Base-by-base conservation (phyloP, 2,329 filamentous ascomycete genomes). In the Neofusicoccum laricinum region DNA sequence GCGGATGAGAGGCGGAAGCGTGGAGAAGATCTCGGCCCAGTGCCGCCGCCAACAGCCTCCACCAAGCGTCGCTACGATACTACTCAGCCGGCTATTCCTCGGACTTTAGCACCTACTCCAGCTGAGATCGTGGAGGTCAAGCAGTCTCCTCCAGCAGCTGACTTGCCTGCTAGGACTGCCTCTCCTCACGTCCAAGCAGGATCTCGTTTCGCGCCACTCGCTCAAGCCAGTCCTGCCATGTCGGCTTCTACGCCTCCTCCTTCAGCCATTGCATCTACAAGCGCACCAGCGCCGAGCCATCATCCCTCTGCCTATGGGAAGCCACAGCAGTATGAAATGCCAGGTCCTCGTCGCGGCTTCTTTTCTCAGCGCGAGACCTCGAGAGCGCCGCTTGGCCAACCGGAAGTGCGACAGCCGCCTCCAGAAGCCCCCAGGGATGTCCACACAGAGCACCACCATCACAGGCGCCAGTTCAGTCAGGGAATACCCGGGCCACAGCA, bases 41-140 rank as follows among this genome's bases (percentile, higher is more conserved):
- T 81, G 38, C 81, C 81, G 11, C 78, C 78, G n/a, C 80, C 81
- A 2, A 81, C 80, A 34, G 79, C 80, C 12, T 78, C 80, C 57
- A 68, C 71, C 48, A 82, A 82, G 69, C 75, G 80, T 67, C 79
- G 80, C 53, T 82, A 82, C 65, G 81, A 83, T 63, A 73, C 75
- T 45, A 76, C 76, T 61, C 75, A 75, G 11, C 71, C 71, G 57
- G 69, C 75, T 14, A 70, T 72, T 62, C 70, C 74, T 17, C 78
- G 81, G 8, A 72, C 78, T 40, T 72, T 82, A 64, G 80, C 80
- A 36, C 79, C 80, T 11, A 81, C 76, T 46, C 69, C 75, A 5
- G 79, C 75, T n/a, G 81, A 80, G 41, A 70, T 71, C 6, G 72
- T 75, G 65, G 77, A 82, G 43, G 65, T 77, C 21, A 75, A 79